A percentile compares a stretch with the other conserved stretches of the same genome.
Evolutionary conservation across 2,329 filamentous ascomycete species (phyloP).

Genomic region (Diaporthe vaccinii): DNA sequence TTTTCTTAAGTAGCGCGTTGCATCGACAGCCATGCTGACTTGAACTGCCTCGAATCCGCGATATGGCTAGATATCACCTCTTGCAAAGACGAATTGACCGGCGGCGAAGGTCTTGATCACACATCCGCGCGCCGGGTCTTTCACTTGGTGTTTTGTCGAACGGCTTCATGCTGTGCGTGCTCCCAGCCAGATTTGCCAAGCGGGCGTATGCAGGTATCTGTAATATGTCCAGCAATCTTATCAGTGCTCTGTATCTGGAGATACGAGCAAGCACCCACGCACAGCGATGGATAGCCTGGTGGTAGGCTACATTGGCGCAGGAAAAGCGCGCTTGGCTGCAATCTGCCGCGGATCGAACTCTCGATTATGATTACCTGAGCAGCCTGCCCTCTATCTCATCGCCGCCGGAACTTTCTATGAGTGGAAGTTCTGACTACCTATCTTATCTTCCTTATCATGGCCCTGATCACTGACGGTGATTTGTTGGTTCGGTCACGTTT

Average conservation of each 20-base stretch:
- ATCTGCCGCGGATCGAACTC: background rate
- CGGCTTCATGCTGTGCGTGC: background rate
- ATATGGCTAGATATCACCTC: background rate
- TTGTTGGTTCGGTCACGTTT: background rate
- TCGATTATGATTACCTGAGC: background rate
- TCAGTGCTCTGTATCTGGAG: background rate
- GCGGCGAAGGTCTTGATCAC: background rate
- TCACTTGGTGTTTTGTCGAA: background rate
- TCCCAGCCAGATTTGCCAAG: no score
- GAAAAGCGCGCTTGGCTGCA: background rate
- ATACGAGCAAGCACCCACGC: background rate
- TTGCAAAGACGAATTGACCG: background rate
- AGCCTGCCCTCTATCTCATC: background rate
- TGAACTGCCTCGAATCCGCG: background rate
- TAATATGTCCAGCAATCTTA: background rate
- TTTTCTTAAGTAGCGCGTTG: background rate
- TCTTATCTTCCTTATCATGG: background rate
- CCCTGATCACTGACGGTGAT: background rate
- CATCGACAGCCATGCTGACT: background rate
- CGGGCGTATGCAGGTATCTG: no score
- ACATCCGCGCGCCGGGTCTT: background rate
- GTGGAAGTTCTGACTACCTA: background rate
- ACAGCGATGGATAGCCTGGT: background rate
- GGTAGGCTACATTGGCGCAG: background rate
- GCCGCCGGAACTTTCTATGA: background rate